phyloP scores from a whole-genome alignment of 495 filamentous ascomycete genomes.

The Thermochaetoides thermophila region DNA sequence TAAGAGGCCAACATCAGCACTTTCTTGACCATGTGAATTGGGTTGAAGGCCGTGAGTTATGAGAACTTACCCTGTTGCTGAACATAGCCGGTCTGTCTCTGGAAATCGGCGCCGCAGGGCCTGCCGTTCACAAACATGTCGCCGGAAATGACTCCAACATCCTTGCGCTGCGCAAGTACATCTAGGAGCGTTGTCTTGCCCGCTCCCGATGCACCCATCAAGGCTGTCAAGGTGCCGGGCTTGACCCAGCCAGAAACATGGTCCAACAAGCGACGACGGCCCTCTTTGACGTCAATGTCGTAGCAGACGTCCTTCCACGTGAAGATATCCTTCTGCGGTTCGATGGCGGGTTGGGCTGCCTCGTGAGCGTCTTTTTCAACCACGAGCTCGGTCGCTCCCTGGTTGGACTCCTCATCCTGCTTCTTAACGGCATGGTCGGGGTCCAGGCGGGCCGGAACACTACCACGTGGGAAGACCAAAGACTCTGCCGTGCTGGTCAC shows the following conservation, averaged over 20 bases:
- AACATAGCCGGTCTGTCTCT: slow-evolving; percentile 75
- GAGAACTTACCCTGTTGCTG: slow-evolving; percentile 63
- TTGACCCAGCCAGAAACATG: slow-evolving; percentile 62
- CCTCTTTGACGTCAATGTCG: slow-evolving; percentile 48
- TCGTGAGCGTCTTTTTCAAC: slow-evolving; percentile 2
- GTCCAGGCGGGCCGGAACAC: slow-evolving; percentile 10
- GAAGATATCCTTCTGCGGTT: slow-evolving; percentile 39
- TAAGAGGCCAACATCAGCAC: too few relatives aligned
- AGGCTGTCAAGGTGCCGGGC: slow-evolving; percentile 61
- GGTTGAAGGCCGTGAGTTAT: neutral
- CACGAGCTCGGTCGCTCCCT: neutral
- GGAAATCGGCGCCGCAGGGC: slow-evolving; percentile 54
- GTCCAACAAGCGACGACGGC: slow-evolving; percentile 46
- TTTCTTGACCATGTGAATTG: neutral
- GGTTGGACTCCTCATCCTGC: slow-evolving; percentile 25
- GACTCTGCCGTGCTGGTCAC: slow-evolving; percentile 16
- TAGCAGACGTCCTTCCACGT: slow-evolving; percentile 49
- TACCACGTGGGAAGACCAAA: slow-evolving; percentile 18
- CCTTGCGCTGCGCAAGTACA: slow-evolving; percentile 57
- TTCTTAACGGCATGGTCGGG: slow-evolving; percentile 9
- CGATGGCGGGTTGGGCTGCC: slow-evolving; percentile 23
- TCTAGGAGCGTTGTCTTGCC: slow-evolving; percentile 57
- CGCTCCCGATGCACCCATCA: slow-evolving; percentile 75
- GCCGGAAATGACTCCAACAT: slow-evolving; percentile 53
- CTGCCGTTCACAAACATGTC: slow-evolving; percentile 62